Conservation (phyloP, 2,329 filamentous ascomycete species). For the Chalara sp. region DNA sequence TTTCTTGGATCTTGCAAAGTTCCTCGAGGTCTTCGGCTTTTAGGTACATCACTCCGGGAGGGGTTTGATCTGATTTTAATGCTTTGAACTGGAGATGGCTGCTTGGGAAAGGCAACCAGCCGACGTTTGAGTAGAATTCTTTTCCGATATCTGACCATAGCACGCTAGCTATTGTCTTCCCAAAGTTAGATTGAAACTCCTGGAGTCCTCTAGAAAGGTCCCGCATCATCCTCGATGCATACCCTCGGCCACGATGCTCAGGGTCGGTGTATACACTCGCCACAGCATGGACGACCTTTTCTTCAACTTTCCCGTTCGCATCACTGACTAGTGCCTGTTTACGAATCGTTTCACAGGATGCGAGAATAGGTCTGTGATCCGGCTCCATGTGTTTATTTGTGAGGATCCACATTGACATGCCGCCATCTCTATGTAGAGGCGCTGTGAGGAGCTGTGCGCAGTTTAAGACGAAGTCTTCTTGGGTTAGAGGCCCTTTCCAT, state of each 20-base stretch:
- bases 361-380: constrained; percentile 44
- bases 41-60: too few relatives aligned
- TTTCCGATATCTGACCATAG: constrained; percentile 83
- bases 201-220: constrained; percentile 50
- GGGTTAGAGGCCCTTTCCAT: constrained; percentile 51
- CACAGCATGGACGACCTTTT: constrained; percentile 63
- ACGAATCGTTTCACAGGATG: constrained; percentile 56
- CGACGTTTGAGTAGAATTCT: constrained; percentile 66
- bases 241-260: constrained; percentile 60
- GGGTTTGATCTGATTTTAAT: too few relatives aligned
- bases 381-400: constrained; percentile 35
- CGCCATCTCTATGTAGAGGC: constrained; percentile 48
- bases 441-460: constrained; percentile 39
- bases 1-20: too few relatives aligned
- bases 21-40: too few relatives aligned
- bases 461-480: constrained; percentile 50
- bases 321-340: constrained; percentile 46
- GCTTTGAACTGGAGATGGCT: constrained; percentile 55
- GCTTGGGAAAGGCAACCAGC: constrained; percentile 71
- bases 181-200: constrained; percentile 38
- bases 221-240: constrained; percentile 66
- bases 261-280: constrained; percentile 69
- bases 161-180: constrained; percentile 47
- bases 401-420: constrained; percentile 57
- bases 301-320: constrained; percentile 32